Percentiles rank a stretch among this genome's conserved stretches.
These are phyloP conservation scores for Filobasidium floriforme DNA, from an alignment of 768 basidiomycete genomes.

Conservation along the genomic window DNA sequence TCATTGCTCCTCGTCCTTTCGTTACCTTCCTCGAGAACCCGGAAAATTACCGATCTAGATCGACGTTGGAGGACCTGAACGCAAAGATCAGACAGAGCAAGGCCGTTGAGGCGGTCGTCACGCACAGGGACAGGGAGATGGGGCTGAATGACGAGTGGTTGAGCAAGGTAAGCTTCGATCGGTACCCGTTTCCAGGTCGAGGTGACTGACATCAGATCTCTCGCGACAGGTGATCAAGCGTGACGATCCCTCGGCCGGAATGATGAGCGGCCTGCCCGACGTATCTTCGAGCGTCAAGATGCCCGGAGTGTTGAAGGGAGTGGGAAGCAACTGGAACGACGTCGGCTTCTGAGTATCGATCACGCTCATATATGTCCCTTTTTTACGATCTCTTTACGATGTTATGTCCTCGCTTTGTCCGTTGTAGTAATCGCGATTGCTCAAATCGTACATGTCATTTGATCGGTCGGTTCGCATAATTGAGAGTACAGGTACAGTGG, in stretches of 20 bases:
- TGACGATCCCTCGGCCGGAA: background rate
- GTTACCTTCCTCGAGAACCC: conserved; percentile 19
- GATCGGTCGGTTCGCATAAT: too few species aligned
- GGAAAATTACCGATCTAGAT: conserved; percentile 10
- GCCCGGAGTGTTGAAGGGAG: conserved; percentile 15
- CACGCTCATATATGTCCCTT: background rate
- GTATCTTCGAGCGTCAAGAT: background rate
- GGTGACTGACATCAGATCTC: background rate
- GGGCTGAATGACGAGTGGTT: conserved; percentile 20
- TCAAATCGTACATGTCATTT: too few species aligned
- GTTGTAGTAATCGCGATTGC: too few species aligned
- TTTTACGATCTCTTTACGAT: background rate
- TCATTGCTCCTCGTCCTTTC: background rate
- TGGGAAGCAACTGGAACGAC: conserved; percentile 21
- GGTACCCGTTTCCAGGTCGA: background rate
- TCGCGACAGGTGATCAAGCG: background rate
- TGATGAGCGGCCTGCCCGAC: background rate
- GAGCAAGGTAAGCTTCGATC: conserved; percentile 11
- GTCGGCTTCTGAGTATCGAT: conserved; percentile 13
- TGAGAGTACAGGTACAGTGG: too few species aligned
- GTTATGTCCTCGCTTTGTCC: too few species aligned
- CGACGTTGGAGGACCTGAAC: conserved; percentile 5
- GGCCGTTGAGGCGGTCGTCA: background rate
- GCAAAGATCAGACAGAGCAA: background rate
- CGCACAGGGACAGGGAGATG: conserved; percentile 9